Evolutionary conservation across 495 filamentous ascomycete species (phyloP).

Genomic region (Penicillium odoratum): DNA sequence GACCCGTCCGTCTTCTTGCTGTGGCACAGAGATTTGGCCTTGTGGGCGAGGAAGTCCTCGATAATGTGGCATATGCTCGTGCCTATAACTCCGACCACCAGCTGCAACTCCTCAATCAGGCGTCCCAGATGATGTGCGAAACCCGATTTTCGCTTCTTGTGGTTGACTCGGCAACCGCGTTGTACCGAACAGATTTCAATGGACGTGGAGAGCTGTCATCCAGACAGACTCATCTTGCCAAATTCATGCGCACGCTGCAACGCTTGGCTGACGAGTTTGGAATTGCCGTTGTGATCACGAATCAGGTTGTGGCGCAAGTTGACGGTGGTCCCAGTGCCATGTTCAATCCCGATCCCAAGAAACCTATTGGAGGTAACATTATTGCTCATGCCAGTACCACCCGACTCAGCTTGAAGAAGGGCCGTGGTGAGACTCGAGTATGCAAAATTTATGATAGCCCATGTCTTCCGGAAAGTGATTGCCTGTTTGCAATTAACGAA

Average conservation of each 20-base stretch:
- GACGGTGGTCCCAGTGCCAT: constrained; percentile 93
- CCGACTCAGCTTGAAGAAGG: constrained; percentile 87
- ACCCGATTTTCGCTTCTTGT: constrained; percentile 94
- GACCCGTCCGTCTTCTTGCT: constrained; percentile 83
- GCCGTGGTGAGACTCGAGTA: constrained; percentile 88
- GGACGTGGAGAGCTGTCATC: constrained; percentile 90
- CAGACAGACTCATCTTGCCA: constrained; percentile 90
- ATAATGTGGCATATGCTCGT: constrained; percentile 96
- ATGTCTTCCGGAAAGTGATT: constrained; percentile 94
- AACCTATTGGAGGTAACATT: constrained; percentile 98
- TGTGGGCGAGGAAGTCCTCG: constrained; percentile 93
- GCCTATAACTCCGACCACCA: constrained; percentile 99
- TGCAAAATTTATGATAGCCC: constrained; percentile 99
- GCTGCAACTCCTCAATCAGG: constrained; percentile 89
- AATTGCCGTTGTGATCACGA: constrained; percentile 97
- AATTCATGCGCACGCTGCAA: constrained; percentile 94
- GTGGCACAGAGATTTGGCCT: constrained; percentile 94
- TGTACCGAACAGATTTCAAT: constrained; percentile 94
- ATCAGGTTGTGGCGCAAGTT: constrained; percentile 97
- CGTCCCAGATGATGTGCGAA: constrained; percentile 98
- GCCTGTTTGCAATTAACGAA: constrained; percentile 94
- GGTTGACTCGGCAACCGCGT: constrained; percentile 90
- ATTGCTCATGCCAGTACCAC: constrained; percentile 97
- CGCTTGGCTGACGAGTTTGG: constrained; percentile 96
- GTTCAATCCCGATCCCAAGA: constrained; percentile 99